Evolutionary conservation across 2,329 filamentous ascomycete genomes (phyloP).

Genomic region (Diaporthe sp.): DNA sequence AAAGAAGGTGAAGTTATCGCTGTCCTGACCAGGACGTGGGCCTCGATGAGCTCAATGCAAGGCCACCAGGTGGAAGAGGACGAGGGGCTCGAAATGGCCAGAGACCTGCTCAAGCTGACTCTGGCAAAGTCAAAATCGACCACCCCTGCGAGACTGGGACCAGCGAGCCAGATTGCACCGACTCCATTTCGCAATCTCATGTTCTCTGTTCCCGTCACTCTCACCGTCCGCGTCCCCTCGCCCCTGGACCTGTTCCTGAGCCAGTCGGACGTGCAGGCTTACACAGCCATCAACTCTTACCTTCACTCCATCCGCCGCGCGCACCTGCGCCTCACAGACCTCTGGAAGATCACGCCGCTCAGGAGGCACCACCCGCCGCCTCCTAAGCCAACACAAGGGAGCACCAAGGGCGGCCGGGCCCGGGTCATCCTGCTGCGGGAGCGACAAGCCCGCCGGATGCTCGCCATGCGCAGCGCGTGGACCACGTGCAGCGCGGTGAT

Average conservation of each 20-base stretch:
- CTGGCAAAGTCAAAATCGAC: conserved; percentile 64
- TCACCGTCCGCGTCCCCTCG: conserved; percentile 80
- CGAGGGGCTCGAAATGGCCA: conserved; percentile 85
- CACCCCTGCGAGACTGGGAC: conserved; percentile 53
- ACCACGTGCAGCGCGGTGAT: conserved; percentile 88
- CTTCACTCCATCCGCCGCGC: conserved; percentile 87
- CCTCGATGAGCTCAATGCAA: conserved; percentile 81
- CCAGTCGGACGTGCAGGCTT: conserved; percentile 80
- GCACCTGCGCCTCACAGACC: conserved; percentile 84
- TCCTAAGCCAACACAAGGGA: conserved; percentile 73
- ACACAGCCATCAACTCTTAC: conserved; percentile 89
- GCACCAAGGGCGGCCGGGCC: conserved; percentile 70
- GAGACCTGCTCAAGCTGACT: conserved; percentile 79
- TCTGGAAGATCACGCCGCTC: conserved; percentile 89
- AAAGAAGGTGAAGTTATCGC: conserved; percentile 90
- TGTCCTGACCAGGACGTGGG: conserved; percentile 83
- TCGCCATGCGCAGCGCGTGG: conserved; percentile 86
- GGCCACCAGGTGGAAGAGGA: conserved; percentile 81
- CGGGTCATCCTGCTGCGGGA: conserved; percentile 73
- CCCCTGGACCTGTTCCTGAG: conserved; percentile 91
- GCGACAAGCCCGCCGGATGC: conserved; percentile 73
- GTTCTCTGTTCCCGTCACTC: conserved; percentile 79
- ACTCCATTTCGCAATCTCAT: conserved; percentile 84
- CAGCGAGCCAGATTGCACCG: conserved; percentile 56
- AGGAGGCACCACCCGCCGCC: conserved; percentile 83